Percentiles rank a stretch among this genome's conserved stretches.
Evolutionary conservation across 768 basidiomycete species (phyloP).

Genomic region (Neoboletus brunneissimus): DNA sequence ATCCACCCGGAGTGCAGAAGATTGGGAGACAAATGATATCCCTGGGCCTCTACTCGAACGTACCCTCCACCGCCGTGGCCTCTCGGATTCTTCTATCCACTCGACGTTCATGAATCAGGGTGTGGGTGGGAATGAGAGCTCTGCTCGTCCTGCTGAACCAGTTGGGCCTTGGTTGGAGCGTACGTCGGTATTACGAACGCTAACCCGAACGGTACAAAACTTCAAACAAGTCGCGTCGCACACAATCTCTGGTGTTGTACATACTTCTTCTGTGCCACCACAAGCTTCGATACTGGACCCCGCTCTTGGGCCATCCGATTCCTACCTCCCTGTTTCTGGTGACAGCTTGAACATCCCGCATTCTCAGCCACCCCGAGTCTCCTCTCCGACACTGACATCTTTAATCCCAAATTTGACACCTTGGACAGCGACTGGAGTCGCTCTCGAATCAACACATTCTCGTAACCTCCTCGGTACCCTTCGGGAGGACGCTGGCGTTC

Average conservation of each 20-base stretch:
- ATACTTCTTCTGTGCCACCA: constrained; percentile 4
- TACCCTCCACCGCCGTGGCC: constrained; percentile 70
- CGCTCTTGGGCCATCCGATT: neutral
- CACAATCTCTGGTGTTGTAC: constrained; percentile 24
- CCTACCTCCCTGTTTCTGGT: neutral
- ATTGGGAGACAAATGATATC: constrained; percentile 41
- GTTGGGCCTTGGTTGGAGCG: constrained; percentile 37
- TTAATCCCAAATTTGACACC: constrained; percentile 36
- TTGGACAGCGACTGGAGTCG: constrained; percentile 31
- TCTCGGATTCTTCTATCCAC: constrained; percentile 91
- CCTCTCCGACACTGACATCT: constrained; percentile 22
- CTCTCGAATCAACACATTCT: constrained; percentile 17
- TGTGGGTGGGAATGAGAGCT: constrained; percentile 35
- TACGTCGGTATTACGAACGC: constrained; percentile 50
- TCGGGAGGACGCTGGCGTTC: constrained; percentile 21
- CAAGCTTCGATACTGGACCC: constrained; percentile 12
- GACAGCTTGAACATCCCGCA: constrained; percentile 10
- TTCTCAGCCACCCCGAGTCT: constrained; percentile 22
- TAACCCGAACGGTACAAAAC: constrained; percentile 54
- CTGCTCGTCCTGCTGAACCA: neutral
- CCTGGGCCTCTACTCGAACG: constrained; percentile 59
- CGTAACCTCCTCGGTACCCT: constrained; percentile 5
- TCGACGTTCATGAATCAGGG: constrained; percentile 71
- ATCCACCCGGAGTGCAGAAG: constrained; percentile 24
- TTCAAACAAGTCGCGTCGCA: constrained; percentile 38